Evolutionary conservation across 805 yeast genomes (phyloP), one percentile per base, ranked within the genome.

Genomic region (Candida patagonica): DNA sequence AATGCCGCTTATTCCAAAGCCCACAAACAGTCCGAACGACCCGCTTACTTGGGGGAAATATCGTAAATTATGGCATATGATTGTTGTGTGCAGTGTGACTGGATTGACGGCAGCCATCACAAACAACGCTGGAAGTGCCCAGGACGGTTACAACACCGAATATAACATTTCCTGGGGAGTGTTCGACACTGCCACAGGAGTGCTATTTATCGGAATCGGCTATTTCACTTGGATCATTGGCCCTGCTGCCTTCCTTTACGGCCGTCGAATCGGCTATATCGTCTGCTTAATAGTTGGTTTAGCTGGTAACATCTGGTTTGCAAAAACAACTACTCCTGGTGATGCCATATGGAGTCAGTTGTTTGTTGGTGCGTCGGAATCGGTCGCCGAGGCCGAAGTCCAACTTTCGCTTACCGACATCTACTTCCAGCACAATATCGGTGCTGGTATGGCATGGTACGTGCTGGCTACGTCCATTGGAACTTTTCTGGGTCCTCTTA

Each of bases 121-220:
- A 2, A 82, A 82, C 55, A 80, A 76, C 54, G 86, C 88, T 0
- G 80, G 83, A 22, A 68, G 86, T 2, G 71, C 80, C 5, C 86
- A 80, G 51, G 84, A 78, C 45, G 69, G 77, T 1, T 61, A 82
- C 49, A 76, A 78, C 46, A 75, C 66, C 42, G 61, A 66, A n/a
- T 78, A 76, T 49, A 78, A 73, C 15, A 76, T 82, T 45, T 67
- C 81, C 3, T 80, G 77, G 54, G 75, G 68, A 46, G 61, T 80
- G 7, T 80, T 80, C 80, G 80, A 80, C 57, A 74, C 84, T 0
- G 89, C 88, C 41, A 87, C 89, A 1, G 89, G 92, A 44, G 84
- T 81, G 22, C 61, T 82, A 37, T 82, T 82, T 55, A 60, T 76
- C 13, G 76, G 82, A 27, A 79, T 82, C 44, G 89, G 82, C 1